A percentile compares a stretch with the other conserved stretches of the same genome.
Evolutionary conservation across 2,329 filamentous ascomycete genomes (phyloP).

Genomic region (Colletotrichum spinosum): DNA sequence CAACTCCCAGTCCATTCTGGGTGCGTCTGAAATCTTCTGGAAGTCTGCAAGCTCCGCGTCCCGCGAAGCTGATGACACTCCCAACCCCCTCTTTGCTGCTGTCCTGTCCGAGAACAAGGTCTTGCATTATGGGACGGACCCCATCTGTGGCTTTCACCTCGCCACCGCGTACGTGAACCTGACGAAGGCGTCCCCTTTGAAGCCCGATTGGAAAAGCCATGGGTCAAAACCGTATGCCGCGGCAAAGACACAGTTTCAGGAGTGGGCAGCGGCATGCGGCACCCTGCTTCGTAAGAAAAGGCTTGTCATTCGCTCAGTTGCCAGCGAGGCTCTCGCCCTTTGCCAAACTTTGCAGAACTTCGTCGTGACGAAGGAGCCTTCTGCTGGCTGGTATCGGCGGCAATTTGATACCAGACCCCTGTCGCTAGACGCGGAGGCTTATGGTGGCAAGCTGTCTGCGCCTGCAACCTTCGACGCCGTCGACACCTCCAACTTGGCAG

Average conservation of each 20-base stretch:
- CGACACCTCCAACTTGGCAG: conserved; percentile 61
- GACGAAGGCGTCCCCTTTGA: conserved; percentile 52
- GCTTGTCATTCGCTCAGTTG: conserved; percentile 56
- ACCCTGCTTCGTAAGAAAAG: conserved; percentile 47
- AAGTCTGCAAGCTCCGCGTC: conserved; percentile 46
- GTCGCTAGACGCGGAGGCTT: conserved; percentile 55
- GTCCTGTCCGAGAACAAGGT: conserved; percentile 48
- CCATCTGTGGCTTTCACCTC: conserved; percentile 68
- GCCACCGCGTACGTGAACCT: conserved; percentile 57
- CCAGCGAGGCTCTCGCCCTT: conserved; percentile 62
- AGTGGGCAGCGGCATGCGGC: conserved; percentile 54
- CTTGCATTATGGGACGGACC: conserved; percentile 63
- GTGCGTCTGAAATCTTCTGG: conserved; percentile 49
- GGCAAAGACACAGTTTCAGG: conserved; percentile 57
- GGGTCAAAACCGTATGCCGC: conserved; percentile 45
- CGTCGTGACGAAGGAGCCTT: conserved; percentile 42
- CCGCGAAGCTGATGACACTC: conserved; percentile 36
- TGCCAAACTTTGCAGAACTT: conserved; percentile 62
- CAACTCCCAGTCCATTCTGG: conserved; percentile 40
- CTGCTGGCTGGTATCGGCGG: conserved; percentile 56
- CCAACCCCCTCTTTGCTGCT: conserved; percentile 56
- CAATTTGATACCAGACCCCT: conserved; percentile 53
- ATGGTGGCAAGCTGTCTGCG: conserved; percentile 47
- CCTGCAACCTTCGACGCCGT: conserved; percentile 65
- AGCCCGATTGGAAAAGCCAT: conserved; percentile 37